A percentile compares a stretch with the other conserved stretches of the same genome.
Evolutionary conservation across 1,284 basidiomycete genomes (phyloP).

Genomic region (Melampsora abietis-canadensis): DNA sequence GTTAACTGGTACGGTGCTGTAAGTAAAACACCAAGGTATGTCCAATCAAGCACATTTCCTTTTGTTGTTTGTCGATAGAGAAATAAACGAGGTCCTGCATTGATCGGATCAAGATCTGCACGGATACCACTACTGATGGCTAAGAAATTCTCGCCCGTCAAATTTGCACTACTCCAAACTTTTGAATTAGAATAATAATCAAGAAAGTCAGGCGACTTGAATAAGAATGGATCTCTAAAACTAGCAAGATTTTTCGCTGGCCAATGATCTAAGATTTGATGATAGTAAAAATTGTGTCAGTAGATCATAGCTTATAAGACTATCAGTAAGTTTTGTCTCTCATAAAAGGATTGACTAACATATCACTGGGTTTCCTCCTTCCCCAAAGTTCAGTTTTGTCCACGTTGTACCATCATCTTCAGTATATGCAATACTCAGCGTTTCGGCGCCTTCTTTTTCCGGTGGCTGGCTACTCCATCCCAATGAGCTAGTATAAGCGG

Average conservation of each 20-base stretch:
- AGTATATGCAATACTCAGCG: slow-evolving; percentile 47
- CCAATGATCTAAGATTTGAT: slow-evolving; percentile 16
- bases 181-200: slow-evolving; percentile 27
- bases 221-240: slow-evolving; percentile 49
- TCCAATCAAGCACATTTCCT: slow-evolving; percentile 46
- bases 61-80: slow-evolving; percentile 47
- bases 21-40: slow-evolving; percentile 45
- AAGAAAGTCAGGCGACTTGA: slow-evolving; percentile 45
- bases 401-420: slow-evolving; percentile 47
- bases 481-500: slow-evolving; percentile 45
- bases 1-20: slow-evolving; percentile 14
- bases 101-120: slow-evolving; percentile 21
- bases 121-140: slow-evolving; percentile 48
- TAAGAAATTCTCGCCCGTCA: slow-evolving; percentile 43
- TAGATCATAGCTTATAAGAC: neutral
- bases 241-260: slow-evolving; percentile 44
- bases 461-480: slow-evolving; percentile 43
- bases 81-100: slow-evolving; percentile 45
- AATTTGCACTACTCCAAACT: neutral
- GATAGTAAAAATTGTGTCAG: too few species aligned
- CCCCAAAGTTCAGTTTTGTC: slow-evolving; percentile 47
- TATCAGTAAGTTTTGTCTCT: neutral
- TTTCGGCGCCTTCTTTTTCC: slow-evolving; percentile 48
- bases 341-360: slow-evolving; percentile 42
- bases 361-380: slow-evolving; percentile 47